A percentile compares a stretch with the other conserved stretches of the same genome.
These are phyloP conservation scores for Nymphaea colorata DNA, from an alignment of 164 flowering plant genomes.

Conservation along the genomic window DNA sequence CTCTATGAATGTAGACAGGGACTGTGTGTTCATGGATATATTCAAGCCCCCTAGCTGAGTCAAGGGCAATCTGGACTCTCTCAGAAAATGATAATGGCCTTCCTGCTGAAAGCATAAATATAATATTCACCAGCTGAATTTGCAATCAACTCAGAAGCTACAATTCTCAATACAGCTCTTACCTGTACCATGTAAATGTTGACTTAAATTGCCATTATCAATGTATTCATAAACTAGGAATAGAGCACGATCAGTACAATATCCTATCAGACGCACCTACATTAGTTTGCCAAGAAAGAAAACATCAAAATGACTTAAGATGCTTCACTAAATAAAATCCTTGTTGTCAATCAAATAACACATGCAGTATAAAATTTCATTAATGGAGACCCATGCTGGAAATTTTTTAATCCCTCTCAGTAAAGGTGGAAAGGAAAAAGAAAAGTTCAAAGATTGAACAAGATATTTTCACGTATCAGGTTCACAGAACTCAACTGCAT, in stretches of 20 bases:
- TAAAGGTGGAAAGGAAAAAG: too few relatives aligned
- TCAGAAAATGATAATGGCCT: constrained; percentile 67
- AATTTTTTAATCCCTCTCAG: too few relatives aligned
- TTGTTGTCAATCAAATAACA: too few relatives aligned
- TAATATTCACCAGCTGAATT: neutral
- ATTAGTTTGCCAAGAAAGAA: constrained; percentile 2
- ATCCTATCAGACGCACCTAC: constrained; percentile 94
- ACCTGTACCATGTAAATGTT: constrained; percentile 79
- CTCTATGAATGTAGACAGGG: constrained; percentile 91
- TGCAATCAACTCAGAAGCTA: neutral
- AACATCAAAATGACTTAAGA: neutral
- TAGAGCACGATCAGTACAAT: constrained; percentile 65
- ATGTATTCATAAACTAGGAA: constrained; percentile 80
- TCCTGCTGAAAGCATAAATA: constrained; percentile 28
- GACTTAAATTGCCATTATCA: constrained; percentile 82
- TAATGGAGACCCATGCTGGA: too few relatives aligned
- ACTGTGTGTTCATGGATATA: constrained; percentile 95
- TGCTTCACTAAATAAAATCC: too few relatives aligned
- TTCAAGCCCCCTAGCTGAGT: constrained; percentile 96
- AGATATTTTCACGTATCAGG: too few relatives aligned
- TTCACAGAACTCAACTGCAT: too few relatives aligned
- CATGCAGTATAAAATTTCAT: too few relatives aligned
- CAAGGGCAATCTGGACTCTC: constrained; percentile 91
- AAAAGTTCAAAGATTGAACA: too few relatives aligned
- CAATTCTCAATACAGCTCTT: neutral